Evolutionary conservation across 495 filamentous ascomycete genomes (phyloP).

Genomic region (Talaromyces thailandensis): DNA sequence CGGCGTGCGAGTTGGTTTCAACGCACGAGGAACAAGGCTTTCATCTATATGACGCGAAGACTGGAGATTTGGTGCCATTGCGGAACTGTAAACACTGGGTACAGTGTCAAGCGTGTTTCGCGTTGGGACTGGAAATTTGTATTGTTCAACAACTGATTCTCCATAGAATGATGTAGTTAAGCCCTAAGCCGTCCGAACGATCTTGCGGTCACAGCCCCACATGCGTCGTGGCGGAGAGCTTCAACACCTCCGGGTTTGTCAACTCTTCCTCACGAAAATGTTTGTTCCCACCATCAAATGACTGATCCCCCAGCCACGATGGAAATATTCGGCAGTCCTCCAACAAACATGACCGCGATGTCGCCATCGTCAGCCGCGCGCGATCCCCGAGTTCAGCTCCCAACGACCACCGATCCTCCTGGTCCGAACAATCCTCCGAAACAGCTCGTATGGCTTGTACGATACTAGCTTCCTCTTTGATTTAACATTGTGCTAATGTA

Average conservation of each 20-base stretch:
- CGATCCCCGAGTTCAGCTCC: slow-evolving; percentile 48
- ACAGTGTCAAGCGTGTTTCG: too few relatives aligned
- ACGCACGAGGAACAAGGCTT: too few relatives aligned
- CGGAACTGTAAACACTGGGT: too few relatives aligned
- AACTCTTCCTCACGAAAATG: neutral
- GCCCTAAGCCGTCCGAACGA: too few relatives aligned
- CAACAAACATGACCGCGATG: slow-evolving; percentile 10
- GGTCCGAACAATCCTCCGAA: slow-evolving; percentile 61
- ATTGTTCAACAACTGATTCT: too few relatives aligned
- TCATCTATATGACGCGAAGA: too few relatives aligned
- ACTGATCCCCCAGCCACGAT: neutral
- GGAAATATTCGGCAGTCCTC: slow-evolving; percentile 12
- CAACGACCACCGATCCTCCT: slow-evolving; percentile 72
- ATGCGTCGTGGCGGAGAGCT: neutral
- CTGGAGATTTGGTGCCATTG: too few relatives aligned
- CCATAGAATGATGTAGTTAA: too few relatives aligned
- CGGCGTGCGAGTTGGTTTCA: too few relatives aligned
- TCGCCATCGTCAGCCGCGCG: slow-evolving; percentile 23
- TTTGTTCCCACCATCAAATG: neutral
- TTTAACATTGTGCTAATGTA: slow-evolving; percentile 1
- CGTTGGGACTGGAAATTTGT: too few relatives aligned
- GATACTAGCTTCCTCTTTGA: slow-evolving; percentile 13
- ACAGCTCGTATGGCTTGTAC: slow-evolving; percentile 75
- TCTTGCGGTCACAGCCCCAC: neutral
- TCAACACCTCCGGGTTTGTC: neutral